Evolutionary conservation across 768 basidiomycete genomes (phyloP), one percentile per base, ranked within the genome.

Genomic region (Neoboletus subvelutipes): DNA sequence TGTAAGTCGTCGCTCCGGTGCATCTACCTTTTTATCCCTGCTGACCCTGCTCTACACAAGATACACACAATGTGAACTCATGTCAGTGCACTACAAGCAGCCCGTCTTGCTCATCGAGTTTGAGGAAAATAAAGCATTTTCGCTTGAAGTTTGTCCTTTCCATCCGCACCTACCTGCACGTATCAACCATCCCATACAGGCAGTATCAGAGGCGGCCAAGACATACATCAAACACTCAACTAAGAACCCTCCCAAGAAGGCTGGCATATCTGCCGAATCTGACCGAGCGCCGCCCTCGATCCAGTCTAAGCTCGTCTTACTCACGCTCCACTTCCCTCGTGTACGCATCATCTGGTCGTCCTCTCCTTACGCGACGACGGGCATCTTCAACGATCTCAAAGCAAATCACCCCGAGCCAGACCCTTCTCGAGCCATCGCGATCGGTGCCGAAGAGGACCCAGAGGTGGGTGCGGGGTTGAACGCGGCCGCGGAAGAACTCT

Each of bases 281-380:
- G 73, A 74, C 22, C 63, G 75, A 48, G 63, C 82, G 71, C 40
- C 77, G 1, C 78, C 84, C 17, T 78, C 83, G 43, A 78, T 98
- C 20, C 96, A 98, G 71, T 86, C 90, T n/a, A 97, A 97, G 65
- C 83, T 99, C 36, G 92, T 92, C 29, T 80, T 98, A 17, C 83
- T 99, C 7, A 87, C 89, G 1, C 82, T 98, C 28, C 80, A 90
- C 8, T 98, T 98, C 69, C 97, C 95, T 0, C 87, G 92, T 15
- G 76, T 99, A 3, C 86, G 93, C 43, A 90, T 98, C 67, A 91
- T 99, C 69, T 98, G 97, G 97, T 94, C 94, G 0, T 94, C 94
- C 2, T 98, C 95, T 1, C 92, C 97, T 0, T 92, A 94, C 66
- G 89, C 90, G 20, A 94, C 93, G 0, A 82, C 92, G 0, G 88